phyloP scores from a whole-genome alignment of 2,329 filamentous ascomycete species.

The Thelonectria rubi region DNA sequence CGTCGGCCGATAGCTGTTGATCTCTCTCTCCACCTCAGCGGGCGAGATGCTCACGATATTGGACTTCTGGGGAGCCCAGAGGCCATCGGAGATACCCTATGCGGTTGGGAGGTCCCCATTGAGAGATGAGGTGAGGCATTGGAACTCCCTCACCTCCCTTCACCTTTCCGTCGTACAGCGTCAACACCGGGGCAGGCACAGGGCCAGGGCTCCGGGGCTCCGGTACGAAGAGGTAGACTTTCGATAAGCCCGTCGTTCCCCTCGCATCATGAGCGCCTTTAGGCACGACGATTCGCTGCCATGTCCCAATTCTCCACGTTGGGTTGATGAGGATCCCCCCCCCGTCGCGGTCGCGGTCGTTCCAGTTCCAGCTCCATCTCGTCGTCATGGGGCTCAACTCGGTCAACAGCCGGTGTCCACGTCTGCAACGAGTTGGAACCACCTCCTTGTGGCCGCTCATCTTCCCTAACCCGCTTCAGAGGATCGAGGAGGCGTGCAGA shows the following conservation, averaged over 20 bases:
- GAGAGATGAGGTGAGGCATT: neutral
- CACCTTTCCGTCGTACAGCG: slow-evolving; percentile 2
- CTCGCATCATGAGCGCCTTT: slow-evolving; percentile 1
- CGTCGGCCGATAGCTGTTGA: neutral
- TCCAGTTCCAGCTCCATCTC: neutral
- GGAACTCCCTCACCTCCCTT: neutral
- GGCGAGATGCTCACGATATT: neutral
- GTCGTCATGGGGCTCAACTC: slow-evolving; percentile 13
- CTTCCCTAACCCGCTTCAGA: neutral
- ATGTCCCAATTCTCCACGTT: slow-evolving; percentile 1
- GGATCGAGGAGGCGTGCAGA: slow-evolving; percentile 1
- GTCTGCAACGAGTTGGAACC: neutral
- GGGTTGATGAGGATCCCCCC: slow-evolving; percentile 1
- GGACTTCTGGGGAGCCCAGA: slow-evolving; percentile 6
- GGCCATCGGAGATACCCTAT: slow-evolving; percentile 30
- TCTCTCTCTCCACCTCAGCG: neutral
- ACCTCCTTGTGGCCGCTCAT: too few species aligned
- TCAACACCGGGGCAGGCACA: slow-evolving; percentile 5
- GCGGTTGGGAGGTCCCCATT: slow-evolving; percentile 15
- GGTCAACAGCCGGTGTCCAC: slow-evolving; percentile 1
- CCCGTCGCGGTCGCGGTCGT: neutral
- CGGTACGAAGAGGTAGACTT: slow-evolving; percentile 3
- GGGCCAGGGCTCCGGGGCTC: slow-evolving; percentile 15
- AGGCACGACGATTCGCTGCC: slow-evolving; percentile 2
- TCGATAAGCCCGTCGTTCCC: slow-evolving; percentile 13